Evolutionary conservation across 805 yeast genomes (phyloP).

Genomic region (Wickerhamiella siamensis): DNA sequence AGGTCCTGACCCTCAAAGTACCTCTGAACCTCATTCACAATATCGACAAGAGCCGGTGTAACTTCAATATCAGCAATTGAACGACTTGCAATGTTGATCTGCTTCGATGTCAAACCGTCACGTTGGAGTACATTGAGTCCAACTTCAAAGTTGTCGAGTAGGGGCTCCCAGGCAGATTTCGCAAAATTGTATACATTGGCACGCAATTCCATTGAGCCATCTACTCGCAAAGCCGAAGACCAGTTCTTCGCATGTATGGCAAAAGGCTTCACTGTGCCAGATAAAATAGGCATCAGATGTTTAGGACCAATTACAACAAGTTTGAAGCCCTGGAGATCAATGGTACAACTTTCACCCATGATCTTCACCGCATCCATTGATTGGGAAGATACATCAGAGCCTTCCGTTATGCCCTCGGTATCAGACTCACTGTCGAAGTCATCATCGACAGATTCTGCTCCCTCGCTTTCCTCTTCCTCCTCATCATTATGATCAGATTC

Average conservation of each 20-base stretch:
- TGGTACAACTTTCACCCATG: conserved; percentile 53
- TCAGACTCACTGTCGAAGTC: conserved; percentile 4
- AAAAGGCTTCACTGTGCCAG: conserved; percentile 59
- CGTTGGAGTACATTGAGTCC: conserved; percentile 49
- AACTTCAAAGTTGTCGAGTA: conserved; percentile 77
- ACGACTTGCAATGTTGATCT: conserved; percentile 60
- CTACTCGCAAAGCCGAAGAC: conserved; percentile 71
- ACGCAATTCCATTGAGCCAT: conserved; percentile 46
- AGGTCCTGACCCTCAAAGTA: conserved; percentile 23
- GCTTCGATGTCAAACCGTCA: conserved; percentile 31
- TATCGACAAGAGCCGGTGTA: conserved; percentile 67
- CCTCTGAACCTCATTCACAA: conserved; percentile 53
- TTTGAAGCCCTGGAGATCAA: conserved; percentile 60
- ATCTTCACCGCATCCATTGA: conserved; percentile 1
- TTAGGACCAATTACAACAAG: conserved; percentile 79
- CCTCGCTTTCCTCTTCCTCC: conserved; percentile 4
- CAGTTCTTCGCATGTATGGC: conserved; percentile 58
- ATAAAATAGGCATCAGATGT: conserved; percentile 78
- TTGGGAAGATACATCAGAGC: background rate
- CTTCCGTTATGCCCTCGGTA: too few species aligned
- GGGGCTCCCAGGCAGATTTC: conserved; percentile 88
- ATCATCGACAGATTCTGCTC: conserved; percentile 8
- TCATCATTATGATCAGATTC: background rate
- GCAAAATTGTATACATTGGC: conserved; percentile 78
- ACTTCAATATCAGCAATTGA: conserved; percentile 66